Percentiles rank a stretch among this genome's conserved stretches.
These are phyloP conservation scores for Rhazya stricta DNA, from an alignment of 257 asterid species.

Conservation along the genomic window DNA sequence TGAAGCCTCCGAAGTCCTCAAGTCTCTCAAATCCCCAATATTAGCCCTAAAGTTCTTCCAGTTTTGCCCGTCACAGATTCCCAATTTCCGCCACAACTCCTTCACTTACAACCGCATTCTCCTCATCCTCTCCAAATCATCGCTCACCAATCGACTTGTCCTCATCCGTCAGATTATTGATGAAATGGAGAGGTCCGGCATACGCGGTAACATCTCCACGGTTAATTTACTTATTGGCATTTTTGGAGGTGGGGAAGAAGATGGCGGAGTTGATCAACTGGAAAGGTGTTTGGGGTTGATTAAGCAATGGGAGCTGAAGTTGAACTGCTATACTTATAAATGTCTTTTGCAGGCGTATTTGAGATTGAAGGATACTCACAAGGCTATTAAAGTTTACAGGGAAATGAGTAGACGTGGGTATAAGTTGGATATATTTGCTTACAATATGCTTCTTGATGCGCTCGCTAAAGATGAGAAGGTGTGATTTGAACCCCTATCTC, in stretches of 20 bases:
- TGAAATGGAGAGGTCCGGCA: conserved; percentile 32
- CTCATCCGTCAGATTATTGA: conserved; percentile 39
- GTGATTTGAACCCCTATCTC: conserved; percentile 8
- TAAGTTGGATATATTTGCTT: conserved; percentile 64
- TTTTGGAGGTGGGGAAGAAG: conserved; percentile 26
- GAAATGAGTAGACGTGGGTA: conserved; percentile 62
- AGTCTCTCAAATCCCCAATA: conserved; percentile 59
- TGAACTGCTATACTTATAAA: conserved; percentile 77
- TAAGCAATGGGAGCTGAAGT: conserved; percentile 69
- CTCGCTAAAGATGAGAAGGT: conserved; percentile 83
- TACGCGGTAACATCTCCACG: conserved; percentile 71
- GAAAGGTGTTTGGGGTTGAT: conserved; percentile 60
- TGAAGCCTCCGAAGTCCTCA: conserved; percentile 77
- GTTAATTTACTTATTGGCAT: conserved; percentile 70
- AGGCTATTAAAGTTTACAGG: conserved; percentile 47
- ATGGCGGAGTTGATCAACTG: conserved; percentile 44
- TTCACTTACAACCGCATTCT: conserved; percentile 75
- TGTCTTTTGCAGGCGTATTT: conserved; percentile 81
- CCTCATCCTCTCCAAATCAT: conserved; percentile 52
- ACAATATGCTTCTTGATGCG: conserved; percentile 83
- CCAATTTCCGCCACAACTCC: conserved; percentile 67
- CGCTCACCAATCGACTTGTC: conserved; percentile 42
- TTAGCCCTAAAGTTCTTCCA: conserved; percentile 69
- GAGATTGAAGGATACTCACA: conserved; percentile 47
- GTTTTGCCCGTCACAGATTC: conserved; percentile 58